Percentiles rank a stretch among this genome's conserved stretches.
Evolutionary conservation across 1,284 basidiomycete species (phyloP).

Genomic region (Boletellus deceptivus): DNA sequence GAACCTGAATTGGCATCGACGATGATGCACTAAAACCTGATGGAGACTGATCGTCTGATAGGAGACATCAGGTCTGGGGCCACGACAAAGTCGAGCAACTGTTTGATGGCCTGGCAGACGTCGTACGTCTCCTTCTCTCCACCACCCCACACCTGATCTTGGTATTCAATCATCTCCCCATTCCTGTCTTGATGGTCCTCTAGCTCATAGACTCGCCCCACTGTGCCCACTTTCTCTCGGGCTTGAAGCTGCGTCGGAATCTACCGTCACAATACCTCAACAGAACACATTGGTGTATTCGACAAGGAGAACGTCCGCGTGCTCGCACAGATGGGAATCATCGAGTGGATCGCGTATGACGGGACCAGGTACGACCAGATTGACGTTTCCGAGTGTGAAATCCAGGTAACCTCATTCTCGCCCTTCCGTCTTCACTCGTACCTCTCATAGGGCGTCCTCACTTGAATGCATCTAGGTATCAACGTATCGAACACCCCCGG

Average conservation of each 20-base stretch:
- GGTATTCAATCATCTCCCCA: not conserved
- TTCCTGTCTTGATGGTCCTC: not conserved
- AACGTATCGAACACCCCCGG: constrained; percentile 86
- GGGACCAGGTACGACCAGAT: constrained; percentile 88
- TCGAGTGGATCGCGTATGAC: constrained; percentile 89
- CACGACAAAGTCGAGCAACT: constrained; percentile 69
- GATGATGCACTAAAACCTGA: too few relatives aligned
- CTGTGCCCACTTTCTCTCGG: constrained; percentile 68
- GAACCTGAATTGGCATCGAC: constrained; percentile 2
- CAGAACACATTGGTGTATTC: constrained; percentile 71
- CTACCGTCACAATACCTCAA: constrained; percentile 73
- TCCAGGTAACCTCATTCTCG: constrained; percentile 48
- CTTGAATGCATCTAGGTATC: constrained; percentile 54
- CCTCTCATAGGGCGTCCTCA: too few relatives aligned
- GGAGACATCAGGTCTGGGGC: constrained; percentile 79
- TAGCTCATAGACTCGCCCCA: constrained; percentile 66
- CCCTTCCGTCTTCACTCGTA: too few relatives aligned
- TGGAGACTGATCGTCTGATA: constrained; percentile 27
- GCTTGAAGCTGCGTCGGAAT: constrained; percentile 70
- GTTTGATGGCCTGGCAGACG: constrained; percentile 66
- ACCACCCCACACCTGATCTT: too few relatives aligned
- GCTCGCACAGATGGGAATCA: constrained; percentile 60
- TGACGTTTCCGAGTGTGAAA: constrained; percentile 72
- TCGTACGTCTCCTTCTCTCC: constrained; percentile 51
- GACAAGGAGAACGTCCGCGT: constrained; percentile 74